A percentile compares a stretch with the other conserved stretches of the same genome.
Conservation (phyloP, 2,329 filamentous ascomycete species). For the Colletotrichum scovillei region DNA sequence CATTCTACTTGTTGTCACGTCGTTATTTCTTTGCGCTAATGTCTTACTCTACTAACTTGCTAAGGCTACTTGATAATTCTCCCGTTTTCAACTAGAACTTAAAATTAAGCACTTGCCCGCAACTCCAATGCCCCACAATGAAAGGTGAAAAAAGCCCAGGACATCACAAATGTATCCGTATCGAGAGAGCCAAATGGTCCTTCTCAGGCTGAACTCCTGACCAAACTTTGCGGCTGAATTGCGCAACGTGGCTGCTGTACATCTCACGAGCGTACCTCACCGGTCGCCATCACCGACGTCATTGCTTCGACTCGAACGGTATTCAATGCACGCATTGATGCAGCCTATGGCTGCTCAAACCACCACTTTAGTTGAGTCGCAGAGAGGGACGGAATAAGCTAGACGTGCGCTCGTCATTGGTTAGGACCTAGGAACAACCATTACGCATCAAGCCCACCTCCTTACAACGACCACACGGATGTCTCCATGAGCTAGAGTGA, state of each 20-base stretch:
- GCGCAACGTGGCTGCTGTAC: background rate
- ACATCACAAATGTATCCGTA: background rate
- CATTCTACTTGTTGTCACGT: background rate
- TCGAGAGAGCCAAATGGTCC: background rate
- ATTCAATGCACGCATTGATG: background rate
- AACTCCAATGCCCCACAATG: background rate
- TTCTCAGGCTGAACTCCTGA: background rate
- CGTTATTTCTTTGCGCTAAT: background rate
- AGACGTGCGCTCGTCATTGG: background rate
- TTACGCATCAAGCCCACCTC: background rate
- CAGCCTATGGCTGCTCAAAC: background rate
- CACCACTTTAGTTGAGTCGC: background rate
- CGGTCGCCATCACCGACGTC: conserved; percentile 7
- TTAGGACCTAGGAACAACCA: background rate
- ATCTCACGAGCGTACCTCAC: background rate
- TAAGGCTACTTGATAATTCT: background rate
- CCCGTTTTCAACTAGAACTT: conserved; percentile 6
- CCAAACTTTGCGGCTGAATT: conserved; percentile 1
- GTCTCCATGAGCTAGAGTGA: background rate
- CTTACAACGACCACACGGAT: background rate
- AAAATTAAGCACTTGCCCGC: background rate
- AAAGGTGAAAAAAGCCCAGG: background rate
- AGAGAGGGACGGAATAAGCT: background rate
- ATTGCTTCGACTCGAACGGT: conserved; percentile 11
- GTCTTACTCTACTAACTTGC: background rate